Evolutionary conservation across 179 eudicot genomes (phyloP), one percentile per base, ranked within the genome.

Genomic region (Silene noctiflora): DNA sequence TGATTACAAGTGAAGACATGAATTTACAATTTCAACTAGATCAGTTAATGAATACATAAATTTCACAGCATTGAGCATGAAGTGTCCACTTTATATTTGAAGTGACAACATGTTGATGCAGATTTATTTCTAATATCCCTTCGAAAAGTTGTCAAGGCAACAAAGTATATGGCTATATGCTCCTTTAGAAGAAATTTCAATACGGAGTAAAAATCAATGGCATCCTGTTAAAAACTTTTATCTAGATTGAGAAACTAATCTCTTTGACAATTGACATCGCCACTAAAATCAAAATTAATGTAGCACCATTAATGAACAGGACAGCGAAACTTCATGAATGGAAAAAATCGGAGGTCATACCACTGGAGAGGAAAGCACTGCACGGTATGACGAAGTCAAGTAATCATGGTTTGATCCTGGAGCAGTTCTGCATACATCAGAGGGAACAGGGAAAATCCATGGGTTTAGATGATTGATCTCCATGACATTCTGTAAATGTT

Each of bases 321-420:
- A 16, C 72, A 75, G 29, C 14, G 51, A 46, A 67, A 25, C 69
- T 46, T 60, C 21, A 69, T 68, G 66, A 31, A 71, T 67, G 68
- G 39, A 61, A 66, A 29, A 62, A 46, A 60, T 46, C 53, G 55
- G 72, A 71, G 70, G 73, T n/a, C 35, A 72, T 95, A 95, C 99
- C 97, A 95, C 95, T 25, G 95, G 96, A 80, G 97, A 93, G 14
- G 97, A 93, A 69, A 95, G 89, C 73, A 92, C 87, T 25, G 78
- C 88, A 46, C 97, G 97, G 75, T 89, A 95, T 29, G 76, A 77
- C 7, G 90, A 86, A 80, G 80, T 78, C 79, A 73, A 77, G 86
- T 86, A 93, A 76, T 94, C 93, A 60, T 91, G 93, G 86, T 95
- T 95, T 79, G 97, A 93, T 64, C 99, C 96, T 14, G 97, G 91